Percentiles rank a stretch among this genome's conserved stretches.
phyloP scores from a whole-genome alignment of 2,329 filamentous ascomycete species.

The Thelonectria discophora region DNA sequence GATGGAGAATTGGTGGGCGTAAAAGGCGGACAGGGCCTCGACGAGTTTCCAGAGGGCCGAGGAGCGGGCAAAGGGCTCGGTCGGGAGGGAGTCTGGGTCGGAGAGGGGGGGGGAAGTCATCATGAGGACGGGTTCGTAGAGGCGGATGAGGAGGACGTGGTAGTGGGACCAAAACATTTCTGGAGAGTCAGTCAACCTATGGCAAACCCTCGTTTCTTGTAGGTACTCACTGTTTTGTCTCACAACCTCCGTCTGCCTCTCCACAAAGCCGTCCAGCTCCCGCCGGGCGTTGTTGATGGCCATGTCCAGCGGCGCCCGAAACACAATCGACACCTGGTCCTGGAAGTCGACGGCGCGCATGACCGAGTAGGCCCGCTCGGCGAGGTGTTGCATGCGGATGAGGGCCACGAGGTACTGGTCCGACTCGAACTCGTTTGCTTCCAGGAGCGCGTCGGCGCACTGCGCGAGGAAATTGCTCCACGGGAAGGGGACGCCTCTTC shows the following conservation, averaged over 20 bases:
- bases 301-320: constrained; percentile 45
- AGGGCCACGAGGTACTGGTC: constrained; percentile 47
- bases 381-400: constrained; percentile 47
- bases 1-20: constrained; percentile 39
- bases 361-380: constrained; percentile 42
- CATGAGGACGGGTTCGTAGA: constrained; percentile 51
- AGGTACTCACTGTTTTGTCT: constrained; percentile 18
- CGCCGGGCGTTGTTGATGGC: constrained; percentile 45
- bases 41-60: constrained; percentile 51
- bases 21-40: constrained; percentile 40
- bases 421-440: constrained; percentile 42
- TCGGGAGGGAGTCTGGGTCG: constrained; percentile 24
- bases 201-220: too few relatives aligned
- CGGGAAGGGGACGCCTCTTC: constrained; percentile 44
- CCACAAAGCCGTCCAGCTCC: constrained; percentile 45
- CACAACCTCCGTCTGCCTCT: constrained; percentile 33
- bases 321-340: constrained; percentile 32
- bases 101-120: constrained; percentile 35
- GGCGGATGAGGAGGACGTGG: constrained; percentile 44
- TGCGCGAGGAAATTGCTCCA: constrained; percentile 47
- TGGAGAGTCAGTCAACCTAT: constrained; percentile 20
- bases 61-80: constrained; percentile 43
- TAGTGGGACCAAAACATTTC: constrained; percentile 49
- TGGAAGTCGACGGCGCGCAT: constrained; percentile 35
- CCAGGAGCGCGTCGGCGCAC: constrained; percentile 46